Evolutionary conservation across 179 eudicot genomes (phyloP), one percentile per base, ranked within the genome.

Genomic region (Heliamphora pulchella): DNA sequence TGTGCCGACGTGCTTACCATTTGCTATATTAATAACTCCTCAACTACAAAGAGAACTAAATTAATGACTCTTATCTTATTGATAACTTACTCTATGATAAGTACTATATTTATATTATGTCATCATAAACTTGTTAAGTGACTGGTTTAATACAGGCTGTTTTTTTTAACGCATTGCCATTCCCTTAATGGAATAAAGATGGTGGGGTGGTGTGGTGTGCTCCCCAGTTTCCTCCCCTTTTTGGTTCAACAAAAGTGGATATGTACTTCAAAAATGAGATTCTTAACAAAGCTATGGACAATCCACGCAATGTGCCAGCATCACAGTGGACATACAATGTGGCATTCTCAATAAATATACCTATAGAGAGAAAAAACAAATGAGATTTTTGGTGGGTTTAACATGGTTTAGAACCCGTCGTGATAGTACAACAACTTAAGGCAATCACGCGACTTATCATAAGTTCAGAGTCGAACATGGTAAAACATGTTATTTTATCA

Each of bases 111-210:
- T 70, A 70, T 44, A 22, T 53, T 31, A 20, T 59, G 20, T 59
- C 64, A 64, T 64, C 8, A 18, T 22, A 31, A 5, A 64, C 13
- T 59, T 10, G 3, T 15, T 73, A 20, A 20, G 6, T 6, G 53
- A 18, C 48, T 41, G 44, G 70, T 76, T 70, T 10, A 46, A 62
- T 72, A 65, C 72, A 50, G 62, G 61, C 22, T 65, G 62, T 61
- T 70, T 58, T 63, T 78, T 78, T 65, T 1, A 78, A 17, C 80
- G 6, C 41, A 65, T 15, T 51, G 20, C 71, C 80, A 64, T 59
- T 47, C 71, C 70, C 57, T 20, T 77, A 5, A 39, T 31, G 43
- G 79, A 78, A 22, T 65, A 15, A 65, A 65, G 31, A 51, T n/a
- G 15, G 43, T n/a, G 2, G 31, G 8, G 1, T 51, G 47, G 44